Base-by-base conservation (phyloP, 257 asterid genomes). In the Rehmannia glutinosa region DNA sequence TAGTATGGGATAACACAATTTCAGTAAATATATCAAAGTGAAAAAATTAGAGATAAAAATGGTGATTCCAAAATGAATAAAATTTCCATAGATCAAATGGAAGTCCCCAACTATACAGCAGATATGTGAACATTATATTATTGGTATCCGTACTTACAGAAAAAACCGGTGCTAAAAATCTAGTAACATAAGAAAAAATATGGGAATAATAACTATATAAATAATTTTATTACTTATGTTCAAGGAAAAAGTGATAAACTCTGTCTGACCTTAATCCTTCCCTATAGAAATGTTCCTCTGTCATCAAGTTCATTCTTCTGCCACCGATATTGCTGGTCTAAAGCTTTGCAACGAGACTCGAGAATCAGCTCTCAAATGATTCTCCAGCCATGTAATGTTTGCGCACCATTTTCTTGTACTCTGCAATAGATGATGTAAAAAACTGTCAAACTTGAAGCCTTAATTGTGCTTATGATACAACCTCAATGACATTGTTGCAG, bases 361-460 rank as follows among this genome's bases (percentile, higher is more conserved):
- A 56, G 43, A 17, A 78, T 82, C 86, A 86, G 85, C 68, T 73
- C 71, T 81, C 82, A 1, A 56, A 70, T 41, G 73, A 72, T 66
- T 78, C 88, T 53, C 80, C 91, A 32, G 81, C 81, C 73, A 45
- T 71, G 75, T 84, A 72, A 70, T 81, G 85, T 62, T 81, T 88
- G 23, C 61, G 83, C 52, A 88, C 91, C 83, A 79, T 83, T 69
- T 84, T 86, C 46, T 75, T 74, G 81, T 86, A 86, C 57, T 86
- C 96, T 88, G 80, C 81, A 84, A 67, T 17, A 19, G 25, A 38
- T 30, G 21, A 70, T 1, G 19, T 45, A 20, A 1, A 49, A 15
- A 23, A n/a, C 5, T 11, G 20, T 42, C 20, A 42, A 42, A n/a
- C n/a, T n/a, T n/a, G n/a, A n/a, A n/a, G n/a, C n/a, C n/a, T n/a